Evolutionary conservation across 2,329 filamentous ascomycete genomes (phyloP), one percentile per base, ranked within the genome.

Genomic region (Microsporum audouinii): DNA sequence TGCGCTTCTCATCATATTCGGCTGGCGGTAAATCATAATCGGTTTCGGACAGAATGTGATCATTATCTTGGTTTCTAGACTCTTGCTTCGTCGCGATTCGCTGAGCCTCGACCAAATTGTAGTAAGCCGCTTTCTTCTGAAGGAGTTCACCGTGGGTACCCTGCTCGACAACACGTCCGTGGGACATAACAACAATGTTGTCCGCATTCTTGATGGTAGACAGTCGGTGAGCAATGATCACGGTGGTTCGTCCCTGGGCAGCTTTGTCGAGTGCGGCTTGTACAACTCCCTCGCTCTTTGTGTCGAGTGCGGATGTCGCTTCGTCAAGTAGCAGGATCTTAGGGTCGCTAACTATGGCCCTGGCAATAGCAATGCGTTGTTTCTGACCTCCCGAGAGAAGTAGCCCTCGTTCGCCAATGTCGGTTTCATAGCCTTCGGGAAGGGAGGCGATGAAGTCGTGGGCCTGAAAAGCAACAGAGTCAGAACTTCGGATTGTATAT

Each of bases 321-420:
- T 95, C 90, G 65, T 95, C 89, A 2, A 95, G 83, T 0, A 95
- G 80, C 1, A 95, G 80, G 68, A 95, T 80, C 76, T 88, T 89
- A 0, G 89, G 89, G 66, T 92, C 85, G 3, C 85, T 88, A 27
- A 94, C 86, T 58, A 92, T 82, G 38, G 88, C 88, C 65, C 88
- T 79, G 2, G 89, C 88, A 71, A 94, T 92, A 7, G 89, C 95
- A 89, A 99, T 97, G 62, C 94, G 87, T 74, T 97, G 94, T 76
- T 23, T n/a, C 41, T 45, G 41, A 5, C 41, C 41, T 8, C 41
- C 78, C 0, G 41, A 45, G 14, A 45, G 17, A 17, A 17, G 41
- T 23, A 45, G 6, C 5, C 41, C 41, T 23, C 41, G 14, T 45
- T 45, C 41, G 97, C 89, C 90, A n/a, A 95, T 88, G 65, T 89